Conservation (phyloP, 2,329 filamentous ascomycete species). For the Talaromyces sp. region DNA sequence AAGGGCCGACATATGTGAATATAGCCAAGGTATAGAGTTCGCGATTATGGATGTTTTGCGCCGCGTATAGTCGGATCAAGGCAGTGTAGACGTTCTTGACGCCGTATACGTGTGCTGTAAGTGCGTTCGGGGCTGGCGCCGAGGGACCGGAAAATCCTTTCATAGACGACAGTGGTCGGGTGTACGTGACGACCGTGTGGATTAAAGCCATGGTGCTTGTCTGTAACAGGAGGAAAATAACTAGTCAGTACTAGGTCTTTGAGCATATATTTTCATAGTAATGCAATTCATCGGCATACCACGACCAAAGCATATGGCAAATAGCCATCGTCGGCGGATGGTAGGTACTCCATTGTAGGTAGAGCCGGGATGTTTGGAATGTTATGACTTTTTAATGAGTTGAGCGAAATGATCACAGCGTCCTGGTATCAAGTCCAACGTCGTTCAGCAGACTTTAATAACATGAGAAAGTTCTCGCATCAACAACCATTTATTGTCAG, state of each 20-base stretch:
- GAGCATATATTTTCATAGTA: not conserved
- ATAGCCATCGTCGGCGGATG: conserved; percentile 23
- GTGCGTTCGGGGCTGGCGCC: conserved; percentile 27
- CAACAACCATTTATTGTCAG: not conserved
- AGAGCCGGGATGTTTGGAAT: not conserved
- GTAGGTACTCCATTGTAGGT: conserved; percentile 13
- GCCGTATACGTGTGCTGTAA: conserved; percentile 39
- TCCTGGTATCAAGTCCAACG: not conserved
- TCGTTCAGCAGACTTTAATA: too few relatives aligned
- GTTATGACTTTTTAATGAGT: not conserved
- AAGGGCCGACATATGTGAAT: conserved; percentile 33
- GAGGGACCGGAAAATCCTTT: conserved; percentile 32
- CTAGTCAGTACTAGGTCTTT: not conserved
- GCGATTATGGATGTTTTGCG: conserved; percentile 35
- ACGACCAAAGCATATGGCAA: conserved; percentile 34
- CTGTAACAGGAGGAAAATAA: conserved; percentile 16
- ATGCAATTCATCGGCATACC: not conserved
- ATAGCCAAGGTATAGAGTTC: conserved; percentile 36
- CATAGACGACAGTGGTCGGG: conserved; percentile 24
- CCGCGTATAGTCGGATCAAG: conserved; percentile 36
- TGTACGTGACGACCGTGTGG: conserved; percentile 33
- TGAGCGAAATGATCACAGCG: not conserved
- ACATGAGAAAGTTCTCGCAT: not conserved
- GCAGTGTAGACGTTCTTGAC: conserved; percentile 40
- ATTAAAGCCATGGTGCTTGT: conserved; percentile 26